Evolutionary conservation across 345 rosid species (phyloP).

Genomic region (Euphorbia tirucalli): DNA sequence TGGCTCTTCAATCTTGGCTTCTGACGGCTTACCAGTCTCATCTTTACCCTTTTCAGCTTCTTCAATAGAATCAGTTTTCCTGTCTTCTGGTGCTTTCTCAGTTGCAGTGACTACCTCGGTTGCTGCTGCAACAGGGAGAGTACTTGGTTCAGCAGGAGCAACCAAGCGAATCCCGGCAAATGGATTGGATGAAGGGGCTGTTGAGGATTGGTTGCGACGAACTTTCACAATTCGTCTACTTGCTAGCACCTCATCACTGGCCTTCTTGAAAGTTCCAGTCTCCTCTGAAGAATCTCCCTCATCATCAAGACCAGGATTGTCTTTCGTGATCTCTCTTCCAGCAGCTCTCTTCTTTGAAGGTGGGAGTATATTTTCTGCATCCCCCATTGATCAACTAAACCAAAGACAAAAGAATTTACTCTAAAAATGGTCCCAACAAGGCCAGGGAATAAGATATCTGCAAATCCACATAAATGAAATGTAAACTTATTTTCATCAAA

Average conservation of each 20-base stretch:
- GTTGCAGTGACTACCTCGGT: conserved; percentile 28
- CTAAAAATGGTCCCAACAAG: background rate
- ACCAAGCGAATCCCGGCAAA: conserved; percentile 77
- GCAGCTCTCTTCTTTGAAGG: conserved; percentile 98
- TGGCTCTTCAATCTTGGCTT: conserved; percentile 26
- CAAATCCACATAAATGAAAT: conserved; percentile 6
- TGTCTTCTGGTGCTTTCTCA: conserved; percentile 33
- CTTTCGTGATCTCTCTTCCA: conserved; percentile 74
- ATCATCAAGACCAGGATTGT: conserved; percentile 81
- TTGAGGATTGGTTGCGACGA: conserved; percentile 51
- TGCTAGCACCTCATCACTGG: conserved; percentile 85
- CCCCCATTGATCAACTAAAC: conserved; percentile 50
- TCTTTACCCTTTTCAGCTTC: conserved; percentile 32
- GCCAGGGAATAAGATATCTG: background rate
- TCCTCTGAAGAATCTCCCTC: conserved; percentile 67
- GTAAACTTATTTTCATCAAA: background rate
- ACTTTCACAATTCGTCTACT: conserved; percentile 73
- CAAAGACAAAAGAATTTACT: background rate
- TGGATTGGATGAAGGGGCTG: conserved; percentile 64
- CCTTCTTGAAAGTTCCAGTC: conserved; percentile 85
- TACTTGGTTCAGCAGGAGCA: conserved; percentile 36
- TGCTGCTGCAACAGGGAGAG: conserved; percentile 17
- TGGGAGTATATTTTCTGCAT: conserved; percentile 66
- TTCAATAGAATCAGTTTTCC: conserved; percentile 14
- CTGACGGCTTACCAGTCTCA: conserved; percentile 27